These are phyloP conservation scores for Aspergillus kassunensis DNA, from an alignment of 495 filamentous ascomycete genomes.

Conservation along the genomic window DNA sequence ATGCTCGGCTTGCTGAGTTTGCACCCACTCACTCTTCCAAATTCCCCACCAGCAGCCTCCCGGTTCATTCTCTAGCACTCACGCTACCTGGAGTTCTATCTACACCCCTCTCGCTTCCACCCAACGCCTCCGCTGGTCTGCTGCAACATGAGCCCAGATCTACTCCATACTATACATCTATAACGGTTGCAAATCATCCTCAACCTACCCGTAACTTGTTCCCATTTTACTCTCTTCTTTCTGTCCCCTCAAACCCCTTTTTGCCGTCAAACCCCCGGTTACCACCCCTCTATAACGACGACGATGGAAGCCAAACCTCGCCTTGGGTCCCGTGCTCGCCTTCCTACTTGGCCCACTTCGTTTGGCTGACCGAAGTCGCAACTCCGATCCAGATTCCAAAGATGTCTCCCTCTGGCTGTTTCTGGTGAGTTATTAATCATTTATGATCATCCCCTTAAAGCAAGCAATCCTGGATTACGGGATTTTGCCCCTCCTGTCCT, in stretches of 20 bases:
- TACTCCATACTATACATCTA: not conserved
- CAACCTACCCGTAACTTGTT: not conserved
- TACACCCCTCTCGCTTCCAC: conserved; percentile 32
- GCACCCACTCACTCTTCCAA: conserved; percentile 18
- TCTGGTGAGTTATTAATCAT: conserved; percentile 9
- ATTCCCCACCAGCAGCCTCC: conserved; percentile 11
- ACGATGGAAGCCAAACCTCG: conserved; percentile 6
- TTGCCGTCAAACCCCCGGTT: not conserved
- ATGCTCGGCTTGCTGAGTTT: conserved; percentile 7
- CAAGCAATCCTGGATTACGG: not conserved
- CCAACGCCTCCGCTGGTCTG: conserved; percentile 24
- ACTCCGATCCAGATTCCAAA: conserved; percentile 4
- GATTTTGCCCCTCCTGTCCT: not conserved
- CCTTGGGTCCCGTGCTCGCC: conserved; percentile 13
- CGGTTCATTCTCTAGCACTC: conserved; percentile 39
- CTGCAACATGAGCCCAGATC: not conserved
- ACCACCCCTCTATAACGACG: not conserved
- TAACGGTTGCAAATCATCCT: not conserved
- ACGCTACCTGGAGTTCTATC: conserved; percentile 17
- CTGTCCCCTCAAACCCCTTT: not conserved
- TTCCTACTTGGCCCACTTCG: conserved; percentile 19
- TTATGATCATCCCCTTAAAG: not conserved
- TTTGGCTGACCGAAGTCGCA: conserved; percentile 5
- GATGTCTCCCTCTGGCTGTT: too few relatives aligned
- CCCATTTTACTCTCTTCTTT: not conserved